These are phyloP conservation scores for Penicillium ucsense DNA, from an alignment of 495 filamentous ascomycete species.

Conservation along the genomic window DNA sequence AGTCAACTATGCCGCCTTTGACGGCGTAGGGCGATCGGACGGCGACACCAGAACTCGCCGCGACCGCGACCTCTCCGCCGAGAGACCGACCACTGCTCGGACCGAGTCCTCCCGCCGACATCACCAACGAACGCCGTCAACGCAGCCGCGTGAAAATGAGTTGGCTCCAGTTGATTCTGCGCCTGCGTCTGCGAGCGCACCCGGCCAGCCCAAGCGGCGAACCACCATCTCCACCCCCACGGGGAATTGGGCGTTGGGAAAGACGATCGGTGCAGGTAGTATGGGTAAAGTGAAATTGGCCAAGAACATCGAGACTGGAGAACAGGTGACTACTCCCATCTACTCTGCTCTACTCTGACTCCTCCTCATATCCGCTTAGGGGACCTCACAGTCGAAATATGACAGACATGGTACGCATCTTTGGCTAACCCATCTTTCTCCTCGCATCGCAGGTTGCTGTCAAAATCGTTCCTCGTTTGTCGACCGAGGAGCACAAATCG, in stretches of 20 bases:
- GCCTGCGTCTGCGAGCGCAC: conserved; percentile 19
- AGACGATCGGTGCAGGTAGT: conserved; percentile 94
- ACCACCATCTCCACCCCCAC: conserved; percentile 76
- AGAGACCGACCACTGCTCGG: conserved; percentile 40
- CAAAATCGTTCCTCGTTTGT: conserved; percentile 92
- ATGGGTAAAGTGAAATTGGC: conserved; percentile 96
- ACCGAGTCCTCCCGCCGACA: conserved; percentile 40
- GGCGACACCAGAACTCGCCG: conserved; percentile 44
- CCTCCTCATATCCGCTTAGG: not conserved
- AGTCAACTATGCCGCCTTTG: conserved; percentile 42
- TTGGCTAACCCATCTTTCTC: conserved; percentile 9
- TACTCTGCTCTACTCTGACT: not conserved
- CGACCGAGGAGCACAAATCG: conserved; percentile 76
- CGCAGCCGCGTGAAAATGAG: conserved; percentile 33
- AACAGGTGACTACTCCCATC: conserved; percentile 50
- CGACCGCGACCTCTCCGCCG: conserved; percentile 43
- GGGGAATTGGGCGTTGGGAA: conserved; percentile 85
- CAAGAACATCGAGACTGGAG: conserved; percentile 67
- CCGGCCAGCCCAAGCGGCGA: conserved; percentile 53
- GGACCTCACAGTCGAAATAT: not conserved
- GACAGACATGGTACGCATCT: not conserved
- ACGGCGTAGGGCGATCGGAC: conserved; percentile 46
- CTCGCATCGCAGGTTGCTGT: conserved; percentile 68
- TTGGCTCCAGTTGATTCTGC: conserved; percentile 41
- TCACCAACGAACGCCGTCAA: conserved; percentile 36